These are phyloP conservation scores for Podaxis carcinomalis DNA, from an alignment of 768 basidiomycete species.

Conservation along the genomic window DNA sequence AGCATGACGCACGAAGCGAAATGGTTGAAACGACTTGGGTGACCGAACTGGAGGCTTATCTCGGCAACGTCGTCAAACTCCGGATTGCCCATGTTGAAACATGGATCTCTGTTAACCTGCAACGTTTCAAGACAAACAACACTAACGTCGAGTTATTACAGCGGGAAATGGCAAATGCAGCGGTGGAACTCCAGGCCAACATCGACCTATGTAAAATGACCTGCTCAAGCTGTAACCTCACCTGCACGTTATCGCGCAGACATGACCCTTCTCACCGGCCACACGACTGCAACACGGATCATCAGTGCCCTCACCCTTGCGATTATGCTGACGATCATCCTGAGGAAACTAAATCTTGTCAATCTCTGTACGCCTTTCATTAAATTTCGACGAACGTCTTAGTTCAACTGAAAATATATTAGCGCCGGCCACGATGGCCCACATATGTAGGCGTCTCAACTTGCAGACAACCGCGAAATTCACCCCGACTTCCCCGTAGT, in stretches of 20 bases:
- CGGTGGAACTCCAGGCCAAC: conserved; percentile 41
- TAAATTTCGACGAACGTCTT: background rate
- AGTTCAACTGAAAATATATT: background rate
- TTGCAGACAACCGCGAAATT: background rate
- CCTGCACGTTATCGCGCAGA: conserved; percentile 40
- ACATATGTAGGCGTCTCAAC: conserved; percentile 40
- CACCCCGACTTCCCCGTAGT: conserved; percentile 24
- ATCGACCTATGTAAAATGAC: conserved; percentile 45
- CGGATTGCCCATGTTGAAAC: conserved; percentile 43
- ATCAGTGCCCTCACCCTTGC: conserved; percentile 41
- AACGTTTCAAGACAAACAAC: conserved; percentile 40
- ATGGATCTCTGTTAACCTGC: conserved; percentile 49
- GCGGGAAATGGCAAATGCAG: conserved; percentile 35
- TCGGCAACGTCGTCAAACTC: conserved; percentile 34
- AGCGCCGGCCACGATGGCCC: conserved; percentile 58
- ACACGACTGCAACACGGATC: conserved; percentile 50
- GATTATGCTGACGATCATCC: conserved; percentile 34
- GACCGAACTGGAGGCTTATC: conserved; percentile 28
- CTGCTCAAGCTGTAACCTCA: conserved; percentile 44
- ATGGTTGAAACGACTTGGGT: conserved; percentile 40
- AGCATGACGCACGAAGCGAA: conserved; percentile 26
- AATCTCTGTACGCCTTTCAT: conserved; percentile 34
- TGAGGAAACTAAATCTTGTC: conserved; percentile 32
- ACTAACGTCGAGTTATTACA: conserved; percentile 42
- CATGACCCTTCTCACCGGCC: conserved; percentile 32